Evolutionary conservation across 768 basidiomycete genomes (phyloP), one percentile per base, ranked within the genome.

Genomic region (Dentipellis fragilis): DNA sequence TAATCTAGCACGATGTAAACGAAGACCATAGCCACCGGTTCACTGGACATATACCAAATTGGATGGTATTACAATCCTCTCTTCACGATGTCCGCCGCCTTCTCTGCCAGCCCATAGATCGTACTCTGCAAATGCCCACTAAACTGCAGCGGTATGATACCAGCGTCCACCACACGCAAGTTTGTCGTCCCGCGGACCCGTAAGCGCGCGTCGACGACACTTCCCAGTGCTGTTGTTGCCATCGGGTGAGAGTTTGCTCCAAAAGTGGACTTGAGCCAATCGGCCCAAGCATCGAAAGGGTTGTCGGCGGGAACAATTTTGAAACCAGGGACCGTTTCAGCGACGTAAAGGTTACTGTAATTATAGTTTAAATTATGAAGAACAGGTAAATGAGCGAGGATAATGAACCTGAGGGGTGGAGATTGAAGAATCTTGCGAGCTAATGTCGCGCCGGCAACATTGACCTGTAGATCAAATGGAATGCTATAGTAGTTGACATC

Each of bases 401-500:
- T 3, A 29, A 29, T 29, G 29, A 9, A 45, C n/a, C 42, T 17
- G 8, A 45, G 10, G n/a, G 42, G 42, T 16, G 42, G 42, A n/a
- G 42, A 17, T 17, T n/a, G n/a, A 3, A 45, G 42, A n/a, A 45
- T 45, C 14, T 45, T n/a, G 19, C 42, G 42, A 9, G 42, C 14
- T 17, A 45, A 19, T 8, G 75, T 71, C 0, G 76, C 72, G 19
- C 73, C 72, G 11, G 77, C 79, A 14, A 77, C 68, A 62, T 81
- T 79, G 2, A 80, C 71, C 49, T 72, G 69, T 23, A 80, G 63
- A 63, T 83, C 81, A 48, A 75, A 71, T 40, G 72, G 71, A 12
- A 74, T 69, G 57, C 66, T 66, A 68, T 80, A 81, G 65, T 77
- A 82, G 62, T 78, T 79, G 49, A 75, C 77, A 17, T 68, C 71